Evolutionary conservation across 306 rosid species (phyloP).

Genomic region (Crataegus laevigata): DNA sequence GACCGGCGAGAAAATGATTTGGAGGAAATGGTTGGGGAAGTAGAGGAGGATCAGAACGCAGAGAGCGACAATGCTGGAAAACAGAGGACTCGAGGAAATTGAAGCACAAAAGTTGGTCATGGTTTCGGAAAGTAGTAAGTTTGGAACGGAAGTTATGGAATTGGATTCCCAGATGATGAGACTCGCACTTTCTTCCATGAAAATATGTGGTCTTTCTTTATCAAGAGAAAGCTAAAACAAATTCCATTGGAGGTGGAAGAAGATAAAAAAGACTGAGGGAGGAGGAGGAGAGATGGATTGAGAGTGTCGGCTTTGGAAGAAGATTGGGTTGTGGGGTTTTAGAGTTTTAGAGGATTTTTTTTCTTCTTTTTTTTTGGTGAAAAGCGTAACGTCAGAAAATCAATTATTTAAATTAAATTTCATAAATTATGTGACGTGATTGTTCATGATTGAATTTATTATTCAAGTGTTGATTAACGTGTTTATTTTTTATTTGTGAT

Average conservation of each 20-base stretch:
- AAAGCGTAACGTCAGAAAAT: too few species aligned
- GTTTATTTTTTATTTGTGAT: too few species aligned
- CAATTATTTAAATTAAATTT: too few species aligned
- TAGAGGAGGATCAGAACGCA: constrained; percentile 45
- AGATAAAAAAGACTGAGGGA: not conserved
- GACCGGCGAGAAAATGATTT: constrained; percentile 53
- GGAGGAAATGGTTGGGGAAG: constrained; percentile 41
- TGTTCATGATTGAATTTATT: too few species aligned
- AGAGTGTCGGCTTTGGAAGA: constrained; percentile 4
- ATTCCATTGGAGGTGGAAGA: constrained; percentile 20
- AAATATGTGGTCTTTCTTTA: not conserved
- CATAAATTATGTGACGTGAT: too few species aligned
- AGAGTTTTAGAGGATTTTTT: too few species aligned
- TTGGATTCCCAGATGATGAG: constrained; percentile 11
- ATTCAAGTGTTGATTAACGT: too few species aligned
- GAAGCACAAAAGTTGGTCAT: constrained; percentile 32
- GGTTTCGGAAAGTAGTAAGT: not conserved
- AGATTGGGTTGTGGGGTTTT: constrained; percentile 38
- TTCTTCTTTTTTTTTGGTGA: too few species aligned
- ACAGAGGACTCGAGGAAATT: constrained; percentile 49
- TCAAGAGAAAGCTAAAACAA: constrained; percentile 9
- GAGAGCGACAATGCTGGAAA: constrained; percentile 56
- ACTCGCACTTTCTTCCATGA: constrained; percentile 26
- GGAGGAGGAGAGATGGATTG: not conserved
- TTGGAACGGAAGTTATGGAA: constrained; percentile 21